Evolutionary conservation across 495 filamentous ascomycete genomes (phyloP).

Genomic region (Penicillium egyptiacum): DNA sequence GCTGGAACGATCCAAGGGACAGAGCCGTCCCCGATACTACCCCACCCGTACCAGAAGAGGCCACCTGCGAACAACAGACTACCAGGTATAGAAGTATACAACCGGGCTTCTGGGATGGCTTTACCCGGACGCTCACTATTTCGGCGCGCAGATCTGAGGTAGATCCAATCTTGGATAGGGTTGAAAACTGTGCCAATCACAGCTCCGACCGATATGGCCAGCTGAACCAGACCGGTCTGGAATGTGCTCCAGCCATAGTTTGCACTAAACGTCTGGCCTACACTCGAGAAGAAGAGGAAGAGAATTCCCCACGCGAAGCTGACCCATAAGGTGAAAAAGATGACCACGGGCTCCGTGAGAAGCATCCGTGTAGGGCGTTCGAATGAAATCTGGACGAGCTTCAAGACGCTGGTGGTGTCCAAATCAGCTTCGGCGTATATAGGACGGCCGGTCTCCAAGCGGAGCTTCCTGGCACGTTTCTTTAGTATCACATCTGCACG

Average conservation of each 20-base stretch:
- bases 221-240: constrained; percentile 39
- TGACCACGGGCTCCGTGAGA: constrained; percentile 54
- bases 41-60: constrained; percentile 48
- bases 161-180: constrained; percentile 44
- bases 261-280: constrained; percentile 38
- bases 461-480: constrained; percentile 60
- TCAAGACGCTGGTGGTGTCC: constrained; percentile 23
- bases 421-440: constrained; percentile 43
- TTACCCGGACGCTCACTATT: constrained; percentile 32
- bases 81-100: constrained; percentile 42
- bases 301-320: constrained; percentile 55
- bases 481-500: constrained; percentile 55
- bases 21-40: constrained; percentile 20
- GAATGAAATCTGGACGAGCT: constrained; percentile 38
- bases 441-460: constrained; percentile 56
- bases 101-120: constrained; percentile 42
- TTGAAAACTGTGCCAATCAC: constrained; percentile 45
- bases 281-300: constrained; percentile 47
- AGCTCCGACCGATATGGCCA: constrained; percentile 45
- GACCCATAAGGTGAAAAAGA: constrained; percentile 52
- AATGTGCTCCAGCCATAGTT: constrained; percentile 41
- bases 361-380: constrained; percentile 51
- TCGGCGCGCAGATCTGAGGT: constrained; percentile 29
- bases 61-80: constrained; percentile 42
- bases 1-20: constrained; percentile 46